A percentile compares a stretch with the other conserved stretches of the same genome.
phyloP scores from a whole-genome alignment of 257 asterid genomes.

The Primulina eburnea region DNA sequence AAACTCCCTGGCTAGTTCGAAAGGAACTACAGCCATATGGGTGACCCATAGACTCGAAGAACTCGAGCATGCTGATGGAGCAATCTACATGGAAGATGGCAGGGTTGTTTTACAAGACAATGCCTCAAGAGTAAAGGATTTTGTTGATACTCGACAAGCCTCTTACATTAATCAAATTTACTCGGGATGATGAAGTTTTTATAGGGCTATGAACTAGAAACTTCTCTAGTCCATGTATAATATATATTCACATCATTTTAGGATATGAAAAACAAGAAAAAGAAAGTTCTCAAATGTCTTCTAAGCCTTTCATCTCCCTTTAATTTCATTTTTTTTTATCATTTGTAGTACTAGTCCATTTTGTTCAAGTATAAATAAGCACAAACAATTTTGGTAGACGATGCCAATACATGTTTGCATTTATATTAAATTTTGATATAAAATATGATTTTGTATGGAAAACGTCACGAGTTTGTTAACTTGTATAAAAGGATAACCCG shows the following conservation, averaged over 20 bases:
- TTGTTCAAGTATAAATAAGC: too few relatives aligned
- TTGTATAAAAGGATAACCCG: too few relatives aligned
- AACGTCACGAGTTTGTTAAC: too few relatives aligned
- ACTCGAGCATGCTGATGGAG: constrained; percentile 86
- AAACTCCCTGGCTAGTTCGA: constrained; percentile 51
- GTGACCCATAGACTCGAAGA: constrained; percentile 94
- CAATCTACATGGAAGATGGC: constrained; percentile 88
- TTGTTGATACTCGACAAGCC: constrained; percentile 55
- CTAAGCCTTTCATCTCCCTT: too few relatives aligned
- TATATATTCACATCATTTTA: neutral
- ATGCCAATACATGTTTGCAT: too few relatives aligned
- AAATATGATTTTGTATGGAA: too few relatives aligned
- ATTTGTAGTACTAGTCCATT: too few relatives aligned
- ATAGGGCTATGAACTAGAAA: neutral
- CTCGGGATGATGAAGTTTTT: constrained; percentile 11
- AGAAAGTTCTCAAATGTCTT: too few relatives aligned
- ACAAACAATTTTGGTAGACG: too few relatives aligned
- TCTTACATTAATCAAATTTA: constrained; percentile 49
- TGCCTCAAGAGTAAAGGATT: constrained; percentile 47
- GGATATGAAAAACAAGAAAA: neutral
- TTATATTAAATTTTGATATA: too few relatives aligned
- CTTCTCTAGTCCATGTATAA: too few relatives aligned
- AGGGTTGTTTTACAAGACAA: constrained; percentile 59
- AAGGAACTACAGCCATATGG: constrained; percentile 85
- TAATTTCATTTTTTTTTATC: too few relatives aligned